Base-by-base conservation (phyloP, 108 stramenopile genomes). In the Pseudonitzschia pungens region DNA sequence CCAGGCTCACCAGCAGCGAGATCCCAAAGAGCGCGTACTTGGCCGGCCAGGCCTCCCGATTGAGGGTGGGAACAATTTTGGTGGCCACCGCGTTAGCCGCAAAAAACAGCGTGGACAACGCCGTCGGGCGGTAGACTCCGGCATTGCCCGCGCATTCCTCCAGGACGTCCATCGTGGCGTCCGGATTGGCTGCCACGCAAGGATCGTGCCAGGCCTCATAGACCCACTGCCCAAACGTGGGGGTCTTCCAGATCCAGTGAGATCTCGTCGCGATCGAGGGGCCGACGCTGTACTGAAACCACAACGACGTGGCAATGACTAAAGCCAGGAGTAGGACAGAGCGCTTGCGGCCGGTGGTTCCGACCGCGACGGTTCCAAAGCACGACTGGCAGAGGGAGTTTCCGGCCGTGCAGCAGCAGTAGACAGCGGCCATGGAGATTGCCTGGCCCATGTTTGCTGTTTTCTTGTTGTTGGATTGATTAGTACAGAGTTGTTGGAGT, bases 91-190 rank as follows among this genome's bases (percentile, higher is more conserved):
- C 86, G 24, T 78, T 72, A 26, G 83, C 54, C 4, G 68, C 40
- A 59, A 93, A 96, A 53, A 90, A 96, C 0, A 92, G 53, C 20
- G 83, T 76, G 20, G 92, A 51, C 40, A 86, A 29, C 48, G 71
- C 79, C n/a, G 86, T 89, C 10, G 91, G 91, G 20, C 95, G 88
- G 71, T 83, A 89, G 14, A 93, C 95, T 14, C 92, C 95, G 11
- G 87, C 85, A 64, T 90, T 86, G 9, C 89, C 91, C 4, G 84
- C 87, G 82, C 95, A 96, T 67, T 87, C 81, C 16, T 45, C 68
- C 45, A 83, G 28, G n/a, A 64, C 51, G 4, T 75, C 55, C 8
- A 18, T 2, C 45, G 79, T 83, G 26, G 11, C 12, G 18, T 76
- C 71, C 18, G 12, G 60, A 31, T 76, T 51, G 52, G 89, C 87